phyloP scores from a whole-genome alignment of 495 filamentous ascomycete species.

The Aspergillus nanangensis region DNA sequence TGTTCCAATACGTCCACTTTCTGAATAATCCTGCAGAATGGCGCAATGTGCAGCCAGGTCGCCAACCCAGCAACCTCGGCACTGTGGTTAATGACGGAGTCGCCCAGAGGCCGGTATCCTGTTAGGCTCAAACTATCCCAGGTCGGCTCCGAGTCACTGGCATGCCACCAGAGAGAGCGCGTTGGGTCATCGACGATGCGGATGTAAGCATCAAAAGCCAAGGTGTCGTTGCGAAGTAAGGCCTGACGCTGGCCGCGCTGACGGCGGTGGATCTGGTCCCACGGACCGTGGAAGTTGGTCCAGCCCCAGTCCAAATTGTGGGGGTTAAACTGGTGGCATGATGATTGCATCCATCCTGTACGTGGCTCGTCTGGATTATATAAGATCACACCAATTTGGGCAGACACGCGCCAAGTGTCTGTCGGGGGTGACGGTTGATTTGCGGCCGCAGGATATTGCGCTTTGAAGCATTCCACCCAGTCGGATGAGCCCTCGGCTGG shows the following conservation, averaged over 20 bases:
- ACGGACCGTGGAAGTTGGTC: slow-evolving; percentile 61
- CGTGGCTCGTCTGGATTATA: slow-evolving; percentile 66
- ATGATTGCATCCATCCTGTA: slow-evolving; percentile 52
- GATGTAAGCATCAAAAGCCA: slow-evolving; percentile 62
- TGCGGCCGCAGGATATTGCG: slow-evolving; percentile 22
- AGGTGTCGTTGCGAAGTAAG: slow-evolving; percentile 57
- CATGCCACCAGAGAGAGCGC: slow-evolving; percentile 59
- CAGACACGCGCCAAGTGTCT: slow-evolving; percentile 47
- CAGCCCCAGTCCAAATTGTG: slow-evolving; percentile 62
- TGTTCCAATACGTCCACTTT: slow-evolving; percentile 45
- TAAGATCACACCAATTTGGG: slow-evolving; percentile 58
- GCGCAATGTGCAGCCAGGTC: slow-evolving; percentile 54
- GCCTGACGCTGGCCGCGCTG: slow-evolving; percentile 57
- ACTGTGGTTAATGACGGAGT: slow-evolving; percentile 44
- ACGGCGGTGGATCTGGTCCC: slow-evolving; percentile 54
- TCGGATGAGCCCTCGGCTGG: slow-evolving; percentile 22
- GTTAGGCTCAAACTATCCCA: slow-evolving; percentile 67
- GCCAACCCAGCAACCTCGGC: slow-evolving; percentile 50
- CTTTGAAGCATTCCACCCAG: slow-evolving; percentile 32
- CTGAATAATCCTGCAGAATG: slow-evolving; percentile 54
- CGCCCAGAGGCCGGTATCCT: slow-evolving; percentile 51
- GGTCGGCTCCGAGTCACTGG: slow-evolving; percentile 60
- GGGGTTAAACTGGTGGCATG: slow-evolving; percentile 56
- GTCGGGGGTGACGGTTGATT: slow-evolving; percentile 6
- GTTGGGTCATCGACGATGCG: slow-evolving; percentile 60